Base-by-base conservation (phyloP, 768 basidiomycete genomes). In the Lanmaoa rubissima region DNA sequence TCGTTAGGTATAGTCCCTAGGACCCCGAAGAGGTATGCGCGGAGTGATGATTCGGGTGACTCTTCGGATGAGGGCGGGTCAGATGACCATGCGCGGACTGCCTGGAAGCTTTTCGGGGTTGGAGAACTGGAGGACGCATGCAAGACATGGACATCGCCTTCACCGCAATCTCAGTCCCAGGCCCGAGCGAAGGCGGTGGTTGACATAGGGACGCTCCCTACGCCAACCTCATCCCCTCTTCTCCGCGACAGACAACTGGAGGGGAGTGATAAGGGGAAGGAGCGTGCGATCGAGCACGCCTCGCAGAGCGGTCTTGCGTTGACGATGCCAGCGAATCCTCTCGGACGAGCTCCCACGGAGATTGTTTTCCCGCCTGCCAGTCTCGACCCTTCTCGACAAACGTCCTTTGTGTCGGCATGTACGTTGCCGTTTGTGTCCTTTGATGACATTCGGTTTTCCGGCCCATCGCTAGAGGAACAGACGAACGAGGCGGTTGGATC, bases 1-100 rank as follows among this genome's bases (percentile, higher is more conserved):
- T 19, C 6, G 5, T 21, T 35, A 31, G 19, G 40, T 14, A 40
- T 44, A 8, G 26, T 3, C 6, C 44, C 19, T 4, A 44, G 24
- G 12, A 41, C 45, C 3, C 24, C 38, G 5, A 51, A 39, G 36
- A 48, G 36, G 14, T 41, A 59, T 42, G 34, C 47, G 7, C 74
- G 69, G 38, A 74, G 71, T 12, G 75, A 73, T 39, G 75, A 74
- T 44, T 81, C 82, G 43, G 80, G 81, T 17, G 62, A 70, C 16
- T 75, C 77, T 32, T 75, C 75, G 4, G 68, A 78, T 19, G 74
- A 74, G 6, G 77, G 73, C 6, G 78, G 72, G 42, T 75, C 75
- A 24, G 73, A 79, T 46, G 82, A 79, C n/a, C 77, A 79, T 19
- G 83, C 78, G 16, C 73, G 77, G 50, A 85, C 82, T 8, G 85